Percentiles rank a stretch among this genome's conserved stretches.
These are phyloP conservation scores for Tanacetum coccineum DNA, from an alignment of 129 eudicot species.

Conservation along the genomic window DNA sequence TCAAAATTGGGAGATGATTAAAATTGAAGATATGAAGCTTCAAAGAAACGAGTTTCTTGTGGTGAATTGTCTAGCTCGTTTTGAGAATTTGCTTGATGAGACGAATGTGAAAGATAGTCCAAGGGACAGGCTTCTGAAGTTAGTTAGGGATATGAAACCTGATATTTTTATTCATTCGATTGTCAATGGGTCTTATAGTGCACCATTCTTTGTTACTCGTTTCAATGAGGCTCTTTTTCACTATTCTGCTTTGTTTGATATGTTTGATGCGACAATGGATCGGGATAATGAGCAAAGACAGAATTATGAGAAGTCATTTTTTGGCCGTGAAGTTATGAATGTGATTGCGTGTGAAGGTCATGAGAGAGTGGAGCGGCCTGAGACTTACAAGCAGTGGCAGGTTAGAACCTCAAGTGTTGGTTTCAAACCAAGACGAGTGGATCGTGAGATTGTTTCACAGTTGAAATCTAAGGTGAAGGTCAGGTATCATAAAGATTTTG, in stretches of 20 bases:
- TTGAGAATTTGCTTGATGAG: constrained; percentile 58
- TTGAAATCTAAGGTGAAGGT: constrained; percentile 41
- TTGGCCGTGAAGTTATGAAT: constrained; percentile 56
- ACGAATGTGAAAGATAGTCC: constrained; percentile 44
- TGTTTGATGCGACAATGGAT: constrained; percentile 52
- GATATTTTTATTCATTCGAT: constrained; percentile 49
- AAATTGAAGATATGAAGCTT: constrained; percentile 52
- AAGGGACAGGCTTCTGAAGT: constrained; percentile 52
- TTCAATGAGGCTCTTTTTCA: constrained; percentile 68
- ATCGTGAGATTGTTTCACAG: constrained; percentile 38
- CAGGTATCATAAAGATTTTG: constrained; percentile 60
- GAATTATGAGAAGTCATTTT: constrained; percentile 47
- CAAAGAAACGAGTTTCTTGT: constrained; percentile 50
- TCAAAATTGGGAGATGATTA: constrained; percentile 52
- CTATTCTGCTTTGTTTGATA: constrained; percentile 61
- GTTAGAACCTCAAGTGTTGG: constrained; percentile 57
- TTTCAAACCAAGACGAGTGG: constrained; percentile 37
- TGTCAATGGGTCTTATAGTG: constrained; percentile 51
- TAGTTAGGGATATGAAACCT: constrained; percentile 57
- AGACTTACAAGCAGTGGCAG: constrained; percentile 77
- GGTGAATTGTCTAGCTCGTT: constrained; percentile 48
- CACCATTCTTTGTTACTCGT: constrained; percentile 65
- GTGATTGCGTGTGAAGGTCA: constrained; percentile 72
- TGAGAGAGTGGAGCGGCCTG: constrained; percentile 65
- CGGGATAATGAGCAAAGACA: constrained; percentile 44